phyloP scores from a whole-genome alignment of 2,329 filamentous ascomycete species.

The Colletotrichum caudatum region DNA sequence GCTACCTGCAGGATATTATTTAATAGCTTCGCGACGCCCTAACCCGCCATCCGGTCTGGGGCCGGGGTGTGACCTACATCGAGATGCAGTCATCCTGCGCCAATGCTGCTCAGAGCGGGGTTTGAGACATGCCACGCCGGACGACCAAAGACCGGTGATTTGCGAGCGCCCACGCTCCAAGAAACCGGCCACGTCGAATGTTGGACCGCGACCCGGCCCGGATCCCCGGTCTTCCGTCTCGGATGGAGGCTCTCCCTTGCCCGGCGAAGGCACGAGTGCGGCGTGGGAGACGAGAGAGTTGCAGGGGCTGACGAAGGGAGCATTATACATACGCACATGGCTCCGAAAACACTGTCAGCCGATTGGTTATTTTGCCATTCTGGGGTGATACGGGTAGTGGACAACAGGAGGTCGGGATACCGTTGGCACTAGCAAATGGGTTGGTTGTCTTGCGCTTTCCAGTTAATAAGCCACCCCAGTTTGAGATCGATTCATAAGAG shows the following conservation, averaged over 20 bases:
- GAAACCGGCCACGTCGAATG: neutral
- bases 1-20: neutral
- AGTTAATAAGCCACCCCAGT: no score
- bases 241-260: neutral
- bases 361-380: neutral
- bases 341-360: neutral
- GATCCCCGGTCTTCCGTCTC: neutral
- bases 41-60: no score
- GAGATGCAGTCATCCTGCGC: neutral
- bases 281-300: neutral
- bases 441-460: no score
- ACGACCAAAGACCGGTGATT: neutral
- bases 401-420: neutral
- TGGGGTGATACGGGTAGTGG: neutral
- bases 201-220: neutral
- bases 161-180: neutral
- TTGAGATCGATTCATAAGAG: no score
- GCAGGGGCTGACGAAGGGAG: neutral
- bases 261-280: neutral
- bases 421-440: no score
- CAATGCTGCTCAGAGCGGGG: neutral
- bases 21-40: neutral
- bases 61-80: neutral
- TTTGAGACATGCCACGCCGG: neutral
- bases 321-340: no score